Evolutionary conservation across 805 yeast genomes (phyloP).

Genomic region (Monosporozyma unispora): DNA sequence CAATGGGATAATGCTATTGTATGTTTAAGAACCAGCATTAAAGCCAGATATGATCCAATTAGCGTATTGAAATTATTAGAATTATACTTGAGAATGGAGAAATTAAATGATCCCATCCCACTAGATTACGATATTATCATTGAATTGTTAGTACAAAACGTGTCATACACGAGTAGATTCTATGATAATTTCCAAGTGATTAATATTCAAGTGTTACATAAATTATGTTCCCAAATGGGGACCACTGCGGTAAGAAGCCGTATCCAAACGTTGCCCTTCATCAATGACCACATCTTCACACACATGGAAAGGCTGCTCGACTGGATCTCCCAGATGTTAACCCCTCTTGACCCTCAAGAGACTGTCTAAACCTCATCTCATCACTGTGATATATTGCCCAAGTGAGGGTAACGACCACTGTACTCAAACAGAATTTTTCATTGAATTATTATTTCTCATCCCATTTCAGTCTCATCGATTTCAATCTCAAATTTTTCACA

Average conservation of each 20-base stretch:
- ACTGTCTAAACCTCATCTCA: neutral
- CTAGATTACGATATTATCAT: slow-evolving; percentile 33
- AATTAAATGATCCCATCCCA: neutral
- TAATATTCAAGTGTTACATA: slow-evolving; percentile 37
- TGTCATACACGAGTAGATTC: slow-evolving; percentile 59
- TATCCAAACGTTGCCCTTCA: slow-evolving; percentile 14
- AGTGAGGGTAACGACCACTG: neutral
- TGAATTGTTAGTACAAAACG: slow-evolving; percentile 37
- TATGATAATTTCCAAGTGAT: slow-evolving; percentile 45
- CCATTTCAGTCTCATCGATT: too few species aligned
- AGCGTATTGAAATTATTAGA: slow-evolving; percentile 44
- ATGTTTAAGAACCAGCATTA: slow-evolving; percentile 45
- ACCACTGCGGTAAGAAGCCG: slow-evolving; percentile 16
- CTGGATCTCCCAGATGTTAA: neutral
- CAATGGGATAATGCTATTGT: slow-evolving; percentile 41
- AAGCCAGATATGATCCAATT: slow-evolving; percentile 54
- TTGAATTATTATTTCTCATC: too few species aligned
- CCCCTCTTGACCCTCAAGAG: neutral
- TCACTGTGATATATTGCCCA: neutral
- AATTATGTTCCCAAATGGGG: slow-evolving; percentile 24
- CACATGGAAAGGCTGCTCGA: neutral
- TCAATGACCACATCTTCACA: slow-evolving; percentile 10
- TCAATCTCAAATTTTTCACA: too few species aligned
- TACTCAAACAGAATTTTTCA: too few species aligned
- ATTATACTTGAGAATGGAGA: slow-evolving; percentile 23